These are phyloP conservation scores for Bryoglossum gracile DNA, from an alignment of 495 filamentous ascomycete genomes.

Conservation along the genomic window DNA sequence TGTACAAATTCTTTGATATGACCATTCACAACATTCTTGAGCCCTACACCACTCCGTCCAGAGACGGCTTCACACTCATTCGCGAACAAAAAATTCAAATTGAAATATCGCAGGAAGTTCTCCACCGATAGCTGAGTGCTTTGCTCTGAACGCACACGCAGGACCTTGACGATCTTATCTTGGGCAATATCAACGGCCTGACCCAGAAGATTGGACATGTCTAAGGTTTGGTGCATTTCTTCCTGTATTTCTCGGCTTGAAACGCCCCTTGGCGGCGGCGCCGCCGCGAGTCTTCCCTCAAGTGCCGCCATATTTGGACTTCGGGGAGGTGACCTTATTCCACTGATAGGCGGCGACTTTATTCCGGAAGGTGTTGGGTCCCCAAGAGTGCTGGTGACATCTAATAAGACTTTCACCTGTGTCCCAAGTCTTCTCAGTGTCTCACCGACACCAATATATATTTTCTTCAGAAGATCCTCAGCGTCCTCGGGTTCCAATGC, in stretches of 20 bases:
- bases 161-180: constrained; percentile 81
- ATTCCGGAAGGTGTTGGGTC: constrained; percentile 22
- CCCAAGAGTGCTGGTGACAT: constrained; percentile 74
- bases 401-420: constrained; percentile 91
- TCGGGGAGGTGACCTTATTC: constrained; percentile 34
- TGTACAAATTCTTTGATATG: constrained; percentile 89
- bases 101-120: constrained; percentile 86
- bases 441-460: constrained; percentile 84
- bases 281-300: too few species aligned
- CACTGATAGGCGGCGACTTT: too few species aligned
- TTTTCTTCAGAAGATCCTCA: constrained; percentile 72
- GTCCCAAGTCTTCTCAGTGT: constrained; percentile 75
- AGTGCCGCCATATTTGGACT: constrained; percentile 28
- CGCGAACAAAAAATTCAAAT: constrained; percentile 85
- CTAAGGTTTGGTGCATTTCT: constrained; percentile 75
- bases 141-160: constrained; percentile 87
- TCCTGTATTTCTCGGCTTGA: constrained; percentile 50
- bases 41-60: constrained; percentile 70
- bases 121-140: constrained; percentile 63
- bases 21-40: constrained; percentile 83
- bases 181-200: constrained; percentile 91
- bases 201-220: constrained; percentile 90
- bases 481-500: constrained; percentile 77
- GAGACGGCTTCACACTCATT: constrained; percentile 97
- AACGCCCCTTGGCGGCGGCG: constrained; percentile 1